Base-by-base conservation (phyloP, 1,284 basidiomycete genomes). In the Tremellales sp. region DNA sequence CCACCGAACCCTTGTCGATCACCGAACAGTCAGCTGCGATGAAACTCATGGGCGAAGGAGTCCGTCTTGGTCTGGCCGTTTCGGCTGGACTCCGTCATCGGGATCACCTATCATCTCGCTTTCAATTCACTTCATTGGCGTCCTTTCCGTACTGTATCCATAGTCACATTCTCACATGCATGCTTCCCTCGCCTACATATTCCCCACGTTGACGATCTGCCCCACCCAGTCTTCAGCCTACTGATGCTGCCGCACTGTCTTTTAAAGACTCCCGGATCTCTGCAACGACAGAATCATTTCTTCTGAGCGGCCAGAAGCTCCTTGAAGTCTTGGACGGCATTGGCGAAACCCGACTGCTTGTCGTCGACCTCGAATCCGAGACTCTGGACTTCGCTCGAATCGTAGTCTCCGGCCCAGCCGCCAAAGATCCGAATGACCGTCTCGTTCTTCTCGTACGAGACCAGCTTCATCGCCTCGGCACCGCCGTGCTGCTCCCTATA, bases 331-430 rank as follows among this genome's bases (percentile, higher is more conserved):
- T 56, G 45, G 1, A 75, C 74, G 12, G 74, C 74, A 31, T 62
- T 51, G 0, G 57, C 61, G 45, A 67, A 75, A 7, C 74, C 74
- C 10, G 58, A 68, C 53, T 67, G 52, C 25, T 48, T 39, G 51
- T 69, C 64, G 48, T 74, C 72, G 25, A 65, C 66, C 56, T 70
- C 60, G 43, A 74, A 75, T 10, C 74, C 74, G 56, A 68, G 53
- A 15, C 48, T 49, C 27, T 64, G 40, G 17, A 60, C 57, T 27
- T 62, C 61, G 7, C 57, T 46, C 48, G 60, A 64, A 52, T 72
- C 71, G 48, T 66, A 75, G 25, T 64, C 65, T 8, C 74, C 74
- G 0, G 74, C 68, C 74, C 74, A 75, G 5, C 71, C 72, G 49
- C 70, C 51, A 49, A 65, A 70, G 49, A 75, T 75, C 33, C 57